Base-by-base conservation (phyloP, 2,329 filamentous ascomycete species). In the Phialocephala subalpina region DNA sequence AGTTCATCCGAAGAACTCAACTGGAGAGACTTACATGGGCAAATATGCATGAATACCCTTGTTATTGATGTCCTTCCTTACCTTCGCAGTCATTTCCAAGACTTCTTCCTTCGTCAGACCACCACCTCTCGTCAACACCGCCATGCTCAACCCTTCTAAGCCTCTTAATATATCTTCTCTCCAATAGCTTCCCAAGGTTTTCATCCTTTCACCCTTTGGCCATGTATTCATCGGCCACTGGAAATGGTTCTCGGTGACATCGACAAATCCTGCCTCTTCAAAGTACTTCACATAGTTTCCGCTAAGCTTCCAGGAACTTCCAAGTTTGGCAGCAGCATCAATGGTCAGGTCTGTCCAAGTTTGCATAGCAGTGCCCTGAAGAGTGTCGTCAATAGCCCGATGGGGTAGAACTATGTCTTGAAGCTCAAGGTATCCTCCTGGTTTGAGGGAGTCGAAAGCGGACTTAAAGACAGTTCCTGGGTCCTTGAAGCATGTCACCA, bases 211-310 rank as follows among this genome's bases (percentile, higher is more conserved):
- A 4, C 71, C 77, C 66, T 81, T 83, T 0, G 86, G 77, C 86
- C 86, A 88, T 7, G 78, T 78, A 40, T 84, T 86, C 59, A 82
- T 79, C 0, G 86, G 86, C 58, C 86, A 79, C 72, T 84, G 86
- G 73, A 83, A 86, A 2, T 83, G 70, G 18, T 76, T 77, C 72
- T 87, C 80, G 18, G 81, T 79, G 16, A 88, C 80, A 59, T 87
- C 83, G 8, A 83, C 81, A 68, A 88, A 88, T 0, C 86, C 86
- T 2, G 80, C 83, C 12, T 83, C 80, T 27, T 68, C 67, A 33
- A 73, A 49, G 47, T 61, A 67, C 25, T 40, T 53, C 29, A n/a
- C 40, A n/a, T 73, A 72, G 8, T 72, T 64, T 9, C 52, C 35
- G 5, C 57, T 38, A 53, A 66, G 64, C 27, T 60, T 64, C 66